Evolutionary conservation across 2,329 filamentous ascomycete species (phyloP), one percentile per base, ranked within the genome.

Genomic region (Magnaporthiopsis rhizophila): DNA sequence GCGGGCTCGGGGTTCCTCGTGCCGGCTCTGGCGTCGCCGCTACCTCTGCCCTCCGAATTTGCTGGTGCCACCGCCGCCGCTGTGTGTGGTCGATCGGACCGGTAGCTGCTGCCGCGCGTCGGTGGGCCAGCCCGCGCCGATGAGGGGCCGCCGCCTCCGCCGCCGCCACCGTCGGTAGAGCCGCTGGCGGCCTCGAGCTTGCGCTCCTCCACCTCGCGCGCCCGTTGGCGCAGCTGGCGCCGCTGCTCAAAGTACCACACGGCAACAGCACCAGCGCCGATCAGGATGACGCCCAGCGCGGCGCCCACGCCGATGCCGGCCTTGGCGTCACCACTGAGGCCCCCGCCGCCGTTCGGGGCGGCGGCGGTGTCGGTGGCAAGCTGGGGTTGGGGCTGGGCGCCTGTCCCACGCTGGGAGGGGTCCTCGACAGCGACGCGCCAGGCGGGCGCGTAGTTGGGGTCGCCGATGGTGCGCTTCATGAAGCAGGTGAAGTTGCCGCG

Each of bases 231-330:
- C 32, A 58, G 56, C 32, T 38, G 21, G 12, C 36, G 18, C 24
- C 58, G 62, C 62, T 63, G 62, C 32, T 38, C 3, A 18, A 36
- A 57, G 53, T 59, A 63, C 62, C 62, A 63, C 34, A 30, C 8
- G 11, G 53, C 28, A 5, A 63, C 53, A 32, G 32, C 24, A 9
- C 21, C 62, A 6, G 36, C 53, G 26, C 32, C 56, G 21, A 83
- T 53, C 6, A 78, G 61, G 3, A 76, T 74, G 1, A 74, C 77
- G 34, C 74, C 80, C 0, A 82, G 71, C 1, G 81, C 77, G 3
- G 81, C 78, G 28, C 83, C 85, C 0, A 82, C 76, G 9, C 80
- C 83, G 21, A 88, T 81, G 3, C 85, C 85, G 0, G 81, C 83
- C 69, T 82, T 84, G 3, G 83, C 83, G 1, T 81, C 82, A 0